Conservation (phyloP, 768 basidiomycete genomes). For the Wakefieldia striispora region DNA sequence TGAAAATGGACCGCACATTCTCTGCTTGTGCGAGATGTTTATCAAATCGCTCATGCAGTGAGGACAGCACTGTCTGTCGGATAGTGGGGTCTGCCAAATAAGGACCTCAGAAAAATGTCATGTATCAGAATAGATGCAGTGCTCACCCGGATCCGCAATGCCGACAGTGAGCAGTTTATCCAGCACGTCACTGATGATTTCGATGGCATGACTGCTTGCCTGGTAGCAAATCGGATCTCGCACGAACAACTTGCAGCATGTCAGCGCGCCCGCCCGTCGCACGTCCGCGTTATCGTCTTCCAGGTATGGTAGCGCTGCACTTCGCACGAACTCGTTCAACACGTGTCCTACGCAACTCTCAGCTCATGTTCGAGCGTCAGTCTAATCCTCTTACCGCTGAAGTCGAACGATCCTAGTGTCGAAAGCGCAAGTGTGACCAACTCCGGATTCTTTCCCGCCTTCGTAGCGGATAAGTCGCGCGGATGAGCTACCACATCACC, state of each 20-base stretch:
- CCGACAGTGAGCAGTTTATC: constrained; percentile 94
- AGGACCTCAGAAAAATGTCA: constrained; percentile 5
- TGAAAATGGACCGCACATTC: constrained; percentile 95
- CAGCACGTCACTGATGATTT: constrained; percentile 96
- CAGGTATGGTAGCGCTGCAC: constrained; percentile 86
- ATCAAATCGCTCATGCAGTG: constrained; percentile 91
- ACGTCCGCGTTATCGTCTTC: constrained; percentile 91
- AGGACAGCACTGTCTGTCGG: constrained; percentile 79
- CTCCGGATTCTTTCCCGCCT: constrained; percentile 63
- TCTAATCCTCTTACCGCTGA: constrained; percentile 60
- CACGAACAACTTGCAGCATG: constrained; percentile 89
- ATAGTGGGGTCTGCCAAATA: constrained; percentile 60
- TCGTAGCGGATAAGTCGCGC: constrained; percentile 52
- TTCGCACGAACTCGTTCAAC: constrained; percentile 93
- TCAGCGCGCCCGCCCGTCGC: constrained; percentile 83
- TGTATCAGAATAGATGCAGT: neutral
- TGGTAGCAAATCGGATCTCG: constrained; percentile 96
- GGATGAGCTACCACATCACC: constrained; percentile 48
- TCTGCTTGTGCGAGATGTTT: constrained; percentile 97
- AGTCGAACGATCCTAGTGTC: constrained; percentile 91
- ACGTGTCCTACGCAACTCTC: constrained; percentile 63
- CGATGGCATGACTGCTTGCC: constrained; percentile 92
- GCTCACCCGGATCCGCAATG: constrained; percentile 89
- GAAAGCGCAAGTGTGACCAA: constrained; percentile 77
- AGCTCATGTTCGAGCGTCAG: constrained; percentile 4